phyloP scores from a whole-genome alignment of 2,329 filamentous ascomycete species.

The Trichoderma atrobrunneum region DNA sequence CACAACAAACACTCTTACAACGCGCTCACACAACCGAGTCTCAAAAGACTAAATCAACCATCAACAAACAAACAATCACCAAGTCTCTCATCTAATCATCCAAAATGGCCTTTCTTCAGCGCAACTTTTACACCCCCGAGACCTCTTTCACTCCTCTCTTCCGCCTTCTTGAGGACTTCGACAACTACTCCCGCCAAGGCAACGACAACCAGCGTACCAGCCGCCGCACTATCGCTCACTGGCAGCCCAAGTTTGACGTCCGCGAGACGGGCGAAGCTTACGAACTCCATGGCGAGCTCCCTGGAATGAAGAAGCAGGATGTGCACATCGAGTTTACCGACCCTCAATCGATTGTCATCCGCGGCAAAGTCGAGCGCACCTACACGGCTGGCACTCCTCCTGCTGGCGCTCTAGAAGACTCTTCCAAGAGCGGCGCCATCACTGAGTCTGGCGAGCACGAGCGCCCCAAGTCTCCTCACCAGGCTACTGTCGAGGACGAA shows the following conservation, averaged over 20 bases:
- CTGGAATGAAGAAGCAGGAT: slow-evolving; percentile 68
- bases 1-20: background rate
- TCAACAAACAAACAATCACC: background rate
- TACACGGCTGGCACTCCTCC: slow-evolving; percentile 47
- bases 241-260: slow-evolving; percentile 71
- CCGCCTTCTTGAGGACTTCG: slow-evolving; percentile 57
- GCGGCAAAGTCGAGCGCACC: slow-evolving; percentile 62
- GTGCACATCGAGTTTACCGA: slow-evolving; percentile 74
- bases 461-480: slow-evolving; percentile 42
- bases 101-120: slow-evolving; percentile 56
- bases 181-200: slow-evolving; percentile 44
- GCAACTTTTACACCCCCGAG: slow-evolving; percentile 44
- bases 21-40: background rate
- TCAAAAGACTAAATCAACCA: background rate
- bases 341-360: slow-evolving; percentile 64
- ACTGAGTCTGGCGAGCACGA: slow-evolving; percentile 33
- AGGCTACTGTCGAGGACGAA: slow-evolving; percentile 66
- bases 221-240: slow-evolving; percentile 38
- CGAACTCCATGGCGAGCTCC: slow-evolving; percentile 73
- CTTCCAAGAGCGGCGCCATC: slow-evolving; percentile 33
- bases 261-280: slow-evolving; percentile 63
- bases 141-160: slow-evolving; percentile 53
- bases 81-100: background rate
- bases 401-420: slow-evolving; percentile 45
- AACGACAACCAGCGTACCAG: slow-evolving; percentile 21